These are phyloP conservation scores for Pisolithus tinctorius DNA, from an alignment of 768 basidiomycete species.

Conservation along the genomic window DNA sequence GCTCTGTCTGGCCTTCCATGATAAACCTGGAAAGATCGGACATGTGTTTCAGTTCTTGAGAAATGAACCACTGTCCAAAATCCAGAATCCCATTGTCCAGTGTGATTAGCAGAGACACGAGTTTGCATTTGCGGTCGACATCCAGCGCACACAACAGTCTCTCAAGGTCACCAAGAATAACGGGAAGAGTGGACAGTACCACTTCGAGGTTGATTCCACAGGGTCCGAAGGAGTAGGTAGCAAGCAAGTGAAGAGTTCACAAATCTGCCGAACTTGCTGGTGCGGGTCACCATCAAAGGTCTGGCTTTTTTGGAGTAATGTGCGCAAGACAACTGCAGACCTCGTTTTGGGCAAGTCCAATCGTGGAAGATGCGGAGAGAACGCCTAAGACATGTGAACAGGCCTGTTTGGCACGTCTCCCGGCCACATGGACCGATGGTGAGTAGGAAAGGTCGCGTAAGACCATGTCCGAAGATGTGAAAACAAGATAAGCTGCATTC, in stretches of 20 bases:
- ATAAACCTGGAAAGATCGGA: slow-evolving; percentile 33
- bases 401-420: slow-evolving; percentile 36
- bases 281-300: slow-evolving; percentile 45
- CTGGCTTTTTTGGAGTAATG: slow-evolving; percentile 47
- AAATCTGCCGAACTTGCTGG: slow-evolving; percentile 48
- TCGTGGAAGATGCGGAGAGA: slow-evolving; percentile 28
- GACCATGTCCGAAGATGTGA: slow-evolving; percentile 45
- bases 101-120: slow-evolving; percentile 48
- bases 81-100: slow-evolving; percentile 45
- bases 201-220: slow-evolving; percentile 32
- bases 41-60: slow-evolving; percentile 56
- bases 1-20: slow-evolving; percentile 21
- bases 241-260: slow-evolving; percentile 49
- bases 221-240: slow-evolving; percentile 35
- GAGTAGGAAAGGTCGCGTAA: slow-evolving; percentile 33
- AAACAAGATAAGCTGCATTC: slow-evolving; percentile 43
- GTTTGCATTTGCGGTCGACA: slow-evolving; percentile 43
- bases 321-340: slow-evolving; percentile 48
- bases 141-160: slow-evolving; percentile 53
- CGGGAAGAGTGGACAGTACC: slow-evolving; percentile 50
- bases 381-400: slow-evolving; percentile 46
- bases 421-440: slow-evolving; percentile 15
- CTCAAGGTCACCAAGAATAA: slow-evolving; percentile 45
- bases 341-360: slow-evolving; percentile 29
- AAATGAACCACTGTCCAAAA: slow-evolving; percentile 54